Conservation (phyloP, 2,329 filamentous ascomycete species). For the Aspergillus pseudotamarii region DNA sequence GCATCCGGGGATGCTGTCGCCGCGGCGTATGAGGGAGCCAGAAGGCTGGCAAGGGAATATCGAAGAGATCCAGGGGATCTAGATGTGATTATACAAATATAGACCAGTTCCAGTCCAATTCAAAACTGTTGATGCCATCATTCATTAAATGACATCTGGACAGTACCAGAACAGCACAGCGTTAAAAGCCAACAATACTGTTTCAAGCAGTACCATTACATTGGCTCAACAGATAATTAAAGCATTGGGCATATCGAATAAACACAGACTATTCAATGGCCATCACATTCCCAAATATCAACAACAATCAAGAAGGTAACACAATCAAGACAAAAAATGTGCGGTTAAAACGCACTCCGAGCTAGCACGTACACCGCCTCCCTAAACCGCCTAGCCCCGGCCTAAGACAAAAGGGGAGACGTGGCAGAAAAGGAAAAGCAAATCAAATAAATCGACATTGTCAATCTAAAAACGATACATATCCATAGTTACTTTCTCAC, state of each 20-base stretch:
- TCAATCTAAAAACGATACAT: background rate
- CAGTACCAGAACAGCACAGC: background rate
- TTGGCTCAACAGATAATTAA: background rate
- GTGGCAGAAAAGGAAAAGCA: slow-evolving; percentile 27
- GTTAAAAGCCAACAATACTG: background rate
- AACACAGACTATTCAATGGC: background rate
- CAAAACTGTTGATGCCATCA: slow-evolving; percentile 1
- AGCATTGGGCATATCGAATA: background rate
- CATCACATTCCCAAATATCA: background rate
- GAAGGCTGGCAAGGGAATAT: background rate
- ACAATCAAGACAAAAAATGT: background rate
- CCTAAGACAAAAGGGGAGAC: slow-evolving; percentile 17
- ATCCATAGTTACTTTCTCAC: background rate
- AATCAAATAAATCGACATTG: background rate
- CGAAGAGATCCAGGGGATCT: background rate
- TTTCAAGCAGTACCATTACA: background rate
- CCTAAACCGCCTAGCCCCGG: slow-evolving; percentile 14
- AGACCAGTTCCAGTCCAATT: background rate
- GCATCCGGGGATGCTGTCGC: slow-evolving; percentile 55
- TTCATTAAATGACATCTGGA: background rate
- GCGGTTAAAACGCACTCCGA: slow-evolving; percentile 4
- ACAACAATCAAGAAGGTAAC: background rate
- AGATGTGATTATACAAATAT: background rate
- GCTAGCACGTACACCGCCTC: slow-evolving; percentile 22
- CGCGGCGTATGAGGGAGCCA: slow-evolving; percentile 46